Percentiles rank a stretch among this genome's conserved stretches.
Conservation (phyloP, 108 stramenopile genomes). For the Cyclostephanos invisitatus region DNA sequence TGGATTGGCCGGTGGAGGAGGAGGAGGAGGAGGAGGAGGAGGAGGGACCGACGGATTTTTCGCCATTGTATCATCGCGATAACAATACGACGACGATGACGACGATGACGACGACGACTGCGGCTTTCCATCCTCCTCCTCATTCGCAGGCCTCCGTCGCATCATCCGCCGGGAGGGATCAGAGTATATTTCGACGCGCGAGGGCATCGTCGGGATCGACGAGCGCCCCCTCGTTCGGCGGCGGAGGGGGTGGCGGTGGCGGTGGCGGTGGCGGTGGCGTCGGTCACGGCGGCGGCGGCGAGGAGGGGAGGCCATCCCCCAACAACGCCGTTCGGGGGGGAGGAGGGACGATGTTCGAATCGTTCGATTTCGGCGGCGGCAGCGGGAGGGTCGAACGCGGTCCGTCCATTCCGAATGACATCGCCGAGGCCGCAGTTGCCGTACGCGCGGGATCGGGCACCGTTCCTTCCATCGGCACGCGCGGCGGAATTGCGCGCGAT, state of each 20-base stretch:
- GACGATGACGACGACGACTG: neutral
- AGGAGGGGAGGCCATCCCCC: slow-evolving; percentile 2
- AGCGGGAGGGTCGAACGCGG: neutral
- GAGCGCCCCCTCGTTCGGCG: neutral
- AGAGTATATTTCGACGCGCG: slow-evolving; percentile 28
- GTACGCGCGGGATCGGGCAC: neutral
- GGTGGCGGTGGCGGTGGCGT: neutral
- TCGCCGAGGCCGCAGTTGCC: slow-evolving; percentile 7
- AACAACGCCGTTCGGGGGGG: neutral
- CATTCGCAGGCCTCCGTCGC: neutral
- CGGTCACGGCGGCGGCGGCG: neutral
- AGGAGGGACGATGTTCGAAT: neutral
- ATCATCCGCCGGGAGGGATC: slow-evolving; percentile 20
- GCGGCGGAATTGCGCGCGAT: neutral
- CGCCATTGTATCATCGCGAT: too few relatives aligned
- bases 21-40: too few relatives aligned
- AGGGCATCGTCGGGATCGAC: slow-evolving; percentile 7
- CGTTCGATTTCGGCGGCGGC: slow-evolving; percentile 2
- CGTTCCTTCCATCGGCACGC: neutral
- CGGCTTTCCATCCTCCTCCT: neutral
- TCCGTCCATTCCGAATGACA: slow-evolving; percentile 6
- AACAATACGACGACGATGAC: too few relatives aligned
- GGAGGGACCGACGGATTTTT: too few relatives aligned
- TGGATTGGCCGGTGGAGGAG: slow-evolving; percentile 3
- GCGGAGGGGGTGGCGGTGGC: neutral